Conservation (phyloP, 2,329 filamentous ascomycete genomes). For the Helminthosporium solani region DNA sequence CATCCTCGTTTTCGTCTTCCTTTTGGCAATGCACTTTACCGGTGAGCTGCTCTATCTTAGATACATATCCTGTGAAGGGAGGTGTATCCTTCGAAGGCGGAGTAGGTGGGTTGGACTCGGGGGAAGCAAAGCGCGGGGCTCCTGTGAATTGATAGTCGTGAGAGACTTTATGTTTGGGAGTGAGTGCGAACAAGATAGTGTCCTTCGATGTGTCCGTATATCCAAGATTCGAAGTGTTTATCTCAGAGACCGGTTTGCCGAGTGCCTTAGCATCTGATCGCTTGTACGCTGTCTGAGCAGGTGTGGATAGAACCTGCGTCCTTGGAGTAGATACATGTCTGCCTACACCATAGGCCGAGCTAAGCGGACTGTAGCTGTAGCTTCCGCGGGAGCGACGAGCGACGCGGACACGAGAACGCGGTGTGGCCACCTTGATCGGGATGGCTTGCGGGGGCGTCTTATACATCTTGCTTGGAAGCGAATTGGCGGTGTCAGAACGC, state of each 20-base stretch:
- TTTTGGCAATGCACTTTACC: neutral
- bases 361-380: neutral
- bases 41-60: neutral
- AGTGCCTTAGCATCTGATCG: no score
- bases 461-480: neutral
- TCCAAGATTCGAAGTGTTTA: no score
- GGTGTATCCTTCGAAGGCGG: constrained; percentile 50
- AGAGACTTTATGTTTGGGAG: no score
- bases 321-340: neutral
- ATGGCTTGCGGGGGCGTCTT: neutral
- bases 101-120: constrained; percentile 34
- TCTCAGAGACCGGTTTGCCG: no score
- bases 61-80: neutral
- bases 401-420: neutral
- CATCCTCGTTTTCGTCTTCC: neutral
- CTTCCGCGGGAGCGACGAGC: neutral
- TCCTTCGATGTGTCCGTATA: no score
- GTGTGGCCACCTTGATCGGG: neutral
- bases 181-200: no score
- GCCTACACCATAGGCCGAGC: neutral
- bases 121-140: no score
- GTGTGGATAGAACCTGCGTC: neutral
- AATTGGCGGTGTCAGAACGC: constrained; percentile 9
- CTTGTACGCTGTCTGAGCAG: neutral
- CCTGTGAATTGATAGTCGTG: no score